These are phyloP conservation scores for Miscanthus lutarioriparius DNA, from an alignment of 176 grass and related monocot genomes.

Conservation along the genomic window DNA sequence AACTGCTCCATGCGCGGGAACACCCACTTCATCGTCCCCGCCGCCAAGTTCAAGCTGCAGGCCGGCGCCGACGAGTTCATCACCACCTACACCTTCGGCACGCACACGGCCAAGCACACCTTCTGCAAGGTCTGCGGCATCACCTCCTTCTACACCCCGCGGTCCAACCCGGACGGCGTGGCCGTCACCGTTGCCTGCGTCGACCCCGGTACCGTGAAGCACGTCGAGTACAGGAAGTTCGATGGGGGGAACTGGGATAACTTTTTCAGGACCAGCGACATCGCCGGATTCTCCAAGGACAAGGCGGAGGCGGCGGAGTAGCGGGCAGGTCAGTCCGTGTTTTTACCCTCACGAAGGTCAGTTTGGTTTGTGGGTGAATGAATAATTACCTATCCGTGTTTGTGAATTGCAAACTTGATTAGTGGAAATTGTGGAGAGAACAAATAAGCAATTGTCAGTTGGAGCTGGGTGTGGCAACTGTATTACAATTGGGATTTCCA, in stretches of 20 bases:
- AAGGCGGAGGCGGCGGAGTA: background rate
- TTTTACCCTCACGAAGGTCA: background rate
- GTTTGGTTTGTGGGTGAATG: background rate
- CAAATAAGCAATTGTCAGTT: background rate
- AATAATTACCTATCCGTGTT: background rate
- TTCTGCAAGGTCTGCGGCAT: conserved; percentile 88
- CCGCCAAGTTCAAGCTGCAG: conserved; percentile 54
- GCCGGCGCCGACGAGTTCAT: conserved; percentile 48
- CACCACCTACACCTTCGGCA: conserved; percentile 85
- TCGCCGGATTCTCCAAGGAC: conserved; percentile 50
- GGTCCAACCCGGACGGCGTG: conserved; percentile 76
- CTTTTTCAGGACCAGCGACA: conserved; percentile 34
- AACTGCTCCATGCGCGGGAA: conserved; percentile 72
- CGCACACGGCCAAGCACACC: conserved; percentile 75
- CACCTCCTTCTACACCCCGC: conserved; percentile 80
- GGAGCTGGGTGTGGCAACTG: background rate
- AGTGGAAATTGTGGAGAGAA: background rate
- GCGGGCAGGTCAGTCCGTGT: background rate
- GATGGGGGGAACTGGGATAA: conserved; percentile 78
- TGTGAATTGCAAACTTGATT: background rate
- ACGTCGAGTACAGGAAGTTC: conserved; percentile 54
- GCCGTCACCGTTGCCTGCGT: conserved; percentile 69
- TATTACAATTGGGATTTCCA: background rate
- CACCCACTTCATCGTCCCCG: conserved; percentile 64
- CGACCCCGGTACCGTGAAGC: conserved; percentile 63